Evolutionary conservation across 179 eudicot genomes (phyloP).

Genomic region (Sideroxylon spinosum): DNA sequence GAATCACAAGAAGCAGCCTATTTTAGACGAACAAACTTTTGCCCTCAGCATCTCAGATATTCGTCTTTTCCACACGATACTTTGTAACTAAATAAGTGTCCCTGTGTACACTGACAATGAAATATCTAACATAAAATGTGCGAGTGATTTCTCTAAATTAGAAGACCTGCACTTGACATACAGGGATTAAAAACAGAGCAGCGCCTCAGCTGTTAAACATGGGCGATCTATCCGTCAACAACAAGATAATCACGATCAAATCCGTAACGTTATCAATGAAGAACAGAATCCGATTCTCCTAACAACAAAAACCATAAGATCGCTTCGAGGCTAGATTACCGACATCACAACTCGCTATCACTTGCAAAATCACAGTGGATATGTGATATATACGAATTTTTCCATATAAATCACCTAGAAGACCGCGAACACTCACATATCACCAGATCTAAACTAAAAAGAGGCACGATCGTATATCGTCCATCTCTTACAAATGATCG

Average conservation of each 20-base stretch:
- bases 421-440: neutral
- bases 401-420: neutral
- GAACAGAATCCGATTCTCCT: neutral
- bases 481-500: neutral
- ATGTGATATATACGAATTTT: too few species aligned
- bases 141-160: neutral
- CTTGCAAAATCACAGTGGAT: neutral
- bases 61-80: neutral
- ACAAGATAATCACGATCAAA: neutral
- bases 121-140: too few species aligned
- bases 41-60: neutral
- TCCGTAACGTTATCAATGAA: neutral
- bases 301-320: conserved; percentile 6
- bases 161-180: neutral
- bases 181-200: neutral
- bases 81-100: neutral
- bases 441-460: conserved; percentile 3
- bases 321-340: neutral
- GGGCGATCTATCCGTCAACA: neutral
- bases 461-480: neutral
- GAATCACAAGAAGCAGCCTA: neutral
- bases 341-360: neutral
- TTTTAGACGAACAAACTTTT: neutral
- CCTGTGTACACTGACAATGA: neutral
- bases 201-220: neutral